These are phyloP conservation scores for Russula abietina DNA, from an alignment of 768 basidiomycete genomes.

Conservation along the genomic window DNA sequence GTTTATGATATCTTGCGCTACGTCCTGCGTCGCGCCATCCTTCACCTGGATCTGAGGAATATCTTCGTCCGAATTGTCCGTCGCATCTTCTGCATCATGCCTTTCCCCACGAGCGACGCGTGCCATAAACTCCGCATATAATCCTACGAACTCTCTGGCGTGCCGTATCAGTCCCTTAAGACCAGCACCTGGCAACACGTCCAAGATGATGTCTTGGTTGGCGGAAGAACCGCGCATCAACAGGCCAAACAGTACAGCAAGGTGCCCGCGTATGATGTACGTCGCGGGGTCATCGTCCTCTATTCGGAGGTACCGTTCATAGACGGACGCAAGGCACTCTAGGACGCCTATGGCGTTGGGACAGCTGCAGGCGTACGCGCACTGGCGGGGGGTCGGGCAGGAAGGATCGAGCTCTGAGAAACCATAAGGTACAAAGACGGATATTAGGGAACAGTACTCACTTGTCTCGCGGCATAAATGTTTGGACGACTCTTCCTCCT, in stretches of 20 bases:
- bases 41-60: conserved; percentile 2
- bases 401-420: conserved; percentile 43
- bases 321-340: conserved; percentile 46
- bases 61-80: conserved; percentile 15
- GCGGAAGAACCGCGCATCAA: conserved; percentile 34
- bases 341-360: conserved; percentile 40
- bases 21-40: conserved; percentile 29
- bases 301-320: conserved; percentile 36
- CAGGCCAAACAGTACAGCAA: conserved; percentile 65
- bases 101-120: conserved; percentile 26
- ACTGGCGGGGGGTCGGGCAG: conserved; percentile 47
- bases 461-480: conserved; percentile 43
- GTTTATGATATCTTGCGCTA: conserved; percentile 40
- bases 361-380: conserved; percentile 52
- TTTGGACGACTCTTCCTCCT: conserved; percentile 47
- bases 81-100: conserved; percentile 17
- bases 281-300: conserved; percentile 30
- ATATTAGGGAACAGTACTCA: conserved; percentile 36
- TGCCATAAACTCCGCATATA: conserved; percentile 36
- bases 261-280: conserved; percentile 61
- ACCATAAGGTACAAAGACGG: background rate
- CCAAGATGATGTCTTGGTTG: conserved; percentile 34
- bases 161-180: conserved; percentile 34
- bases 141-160: conserved; percentile 37
- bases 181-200: conserved; percentile 34